Evolutionary conservation across 768 basidiomycete genomes (phyloP).

Genomic region (Auriscalpium orientale): DNA sequence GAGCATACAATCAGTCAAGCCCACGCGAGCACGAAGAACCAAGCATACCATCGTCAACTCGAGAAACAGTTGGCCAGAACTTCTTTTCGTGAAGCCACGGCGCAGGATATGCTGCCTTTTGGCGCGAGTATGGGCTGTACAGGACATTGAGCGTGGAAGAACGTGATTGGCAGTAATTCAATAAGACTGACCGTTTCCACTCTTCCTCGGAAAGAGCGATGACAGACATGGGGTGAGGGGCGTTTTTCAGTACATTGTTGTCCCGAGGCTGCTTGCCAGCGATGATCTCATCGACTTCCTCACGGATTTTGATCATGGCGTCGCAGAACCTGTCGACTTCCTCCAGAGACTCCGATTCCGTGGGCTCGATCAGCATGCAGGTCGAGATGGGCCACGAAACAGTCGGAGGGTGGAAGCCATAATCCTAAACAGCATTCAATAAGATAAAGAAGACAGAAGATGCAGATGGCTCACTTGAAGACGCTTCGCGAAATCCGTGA

Average conservation of each 20-base stretch:
- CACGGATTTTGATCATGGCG: constrained; percentile 94
- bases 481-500: constrained; percentile 94
- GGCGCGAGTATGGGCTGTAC: constrained; percentile 77
- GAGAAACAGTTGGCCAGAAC: constrained; percentile 92
- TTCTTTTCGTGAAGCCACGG: constrained; percentile 80
- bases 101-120: constrained; percentile 86
- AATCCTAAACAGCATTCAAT: constrained; percentile 44
- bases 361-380: constrained; percentile 96
- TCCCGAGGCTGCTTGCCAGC: constrained; percentile 83
- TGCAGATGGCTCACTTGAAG: constrained; percentile 51
- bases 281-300: constrained; percentile 84
- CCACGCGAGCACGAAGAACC: background rate
- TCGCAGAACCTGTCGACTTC: constrained; percentile 97
- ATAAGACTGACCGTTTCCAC: constrained; percentile 69
- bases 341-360: constrained; percentile 89
- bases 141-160: constrained; percentile 2
- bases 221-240: constrained; percentile 82
- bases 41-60: constrained; percentile 83
- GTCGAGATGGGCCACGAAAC: constrained; percentile 98
- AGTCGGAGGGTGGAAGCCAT: constrained; percentile 94
- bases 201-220: constrained; percentile 65
- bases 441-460: background rate
- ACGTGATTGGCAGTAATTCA: background rate
- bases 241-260: constrained; percentile 89
- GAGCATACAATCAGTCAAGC: constrained; percentile 6